Conservation (phyloP, 495 filamentous ascomycete species). For the Parmelia sp. region DNA sequence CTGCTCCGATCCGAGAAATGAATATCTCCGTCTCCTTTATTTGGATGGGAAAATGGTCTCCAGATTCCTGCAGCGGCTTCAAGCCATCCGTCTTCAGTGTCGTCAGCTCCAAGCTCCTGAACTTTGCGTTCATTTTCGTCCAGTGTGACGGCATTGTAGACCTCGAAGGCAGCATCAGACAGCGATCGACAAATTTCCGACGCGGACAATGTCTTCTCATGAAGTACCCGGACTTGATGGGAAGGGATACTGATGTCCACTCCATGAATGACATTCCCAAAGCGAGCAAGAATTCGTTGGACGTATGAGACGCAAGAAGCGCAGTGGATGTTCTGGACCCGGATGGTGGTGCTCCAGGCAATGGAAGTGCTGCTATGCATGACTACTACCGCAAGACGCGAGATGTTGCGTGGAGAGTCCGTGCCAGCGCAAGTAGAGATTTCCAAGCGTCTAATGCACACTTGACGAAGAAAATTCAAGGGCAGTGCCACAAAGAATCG, state of each 20-base stretch:
- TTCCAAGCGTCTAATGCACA: neutral
- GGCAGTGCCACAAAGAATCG: neutral
- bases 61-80: constrained; percentile 21
- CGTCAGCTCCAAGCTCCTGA: constrained; percentile 34
- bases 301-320: constrained; percentile 49
- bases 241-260: constrained; percentile 44
- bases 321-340: constrained; percentile 48
- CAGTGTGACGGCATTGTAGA: constrained; percentile 41
- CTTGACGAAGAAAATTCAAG: neutral
- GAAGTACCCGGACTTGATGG: constrained; percentile 40
- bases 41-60: constrained; percentile 8
- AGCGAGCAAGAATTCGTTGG: constrained; percentile 36
- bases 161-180: constrained; percentile 46
- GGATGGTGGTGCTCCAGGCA: constrained; percentile 34
- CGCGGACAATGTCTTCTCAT: constrained; percentile 31
- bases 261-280: constrained; percentile 30
- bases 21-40: neutral
- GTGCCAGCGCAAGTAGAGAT: neutral
- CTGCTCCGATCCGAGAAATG: constrained; percentile 24
- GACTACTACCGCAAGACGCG: neutral
- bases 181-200: constrained; percentile 36
- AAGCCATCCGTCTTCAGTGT: constrained; percentile 29
- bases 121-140: constrained; percentile 30
- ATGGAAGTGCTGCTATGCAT: neutral
- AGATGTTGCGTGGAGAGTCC: neutral